Base-by-base conservation (phyloP, 2,329 filamentous ascomycete genomes). In the Fusarium chuoi region DNA sequence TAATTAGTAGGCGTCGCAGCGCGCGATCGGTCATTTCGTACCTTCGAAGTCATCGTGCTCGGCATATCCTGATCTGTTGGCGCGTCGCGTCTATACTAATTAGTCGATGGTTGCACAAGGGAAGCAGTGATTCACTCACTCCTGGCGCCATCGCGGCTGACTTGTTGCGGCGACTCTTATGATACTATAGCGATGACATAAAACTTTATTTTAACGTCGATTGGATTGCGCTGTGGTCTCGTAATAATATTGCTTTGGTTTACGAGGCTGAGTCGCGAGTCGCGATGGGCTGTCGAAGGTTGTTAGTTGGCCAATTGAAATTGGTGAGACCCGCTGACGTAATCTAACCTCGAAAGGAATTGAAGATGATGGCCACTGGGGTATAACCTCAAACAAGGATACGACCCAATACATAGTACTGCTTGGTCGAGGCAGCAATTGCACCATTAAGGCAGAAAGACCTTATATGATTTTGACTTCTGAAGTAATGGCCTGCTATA, bases 41-140 rank as follows among this genome's bases (percentile, higher is more conserved):
- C 86, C 88, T 82, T 91, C 89, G 63, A 90, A 90, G 71, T 90
- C 89, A 78, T 91, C 89, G 76, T 90, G 89, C 73, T 91, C 89
- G 44, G 87, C 84, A 72, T 88, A 89, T 58, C 85, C 87, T 72
- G 86, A 83, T 65, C 89, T 86, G 70, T 87, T 87, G 71, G 88
- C 88, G 72, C 89, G 87, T 79, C 89, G 84, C 60, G 89, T 90
- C 83, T 89, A 80, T 48, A 74, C 44, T 62, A 51, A 68, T 77
- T 64, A 72, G 74, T 74, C 30, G 26, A 62, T 57, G 59, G 26
- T 52, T 57, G 56, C 57, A 39, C 59, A 65, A 70, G 51, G 49
- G 65, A 62, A 39, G 48, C 4, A 35, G 42, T 24, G 24, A 72
- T 78, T 58, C 67, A 85, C 84, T 69, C 33, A 79, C 78, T 65